Base-by-base conservation (phyloP, 179 eudicot species). In the Silene coronaria region DNA sequence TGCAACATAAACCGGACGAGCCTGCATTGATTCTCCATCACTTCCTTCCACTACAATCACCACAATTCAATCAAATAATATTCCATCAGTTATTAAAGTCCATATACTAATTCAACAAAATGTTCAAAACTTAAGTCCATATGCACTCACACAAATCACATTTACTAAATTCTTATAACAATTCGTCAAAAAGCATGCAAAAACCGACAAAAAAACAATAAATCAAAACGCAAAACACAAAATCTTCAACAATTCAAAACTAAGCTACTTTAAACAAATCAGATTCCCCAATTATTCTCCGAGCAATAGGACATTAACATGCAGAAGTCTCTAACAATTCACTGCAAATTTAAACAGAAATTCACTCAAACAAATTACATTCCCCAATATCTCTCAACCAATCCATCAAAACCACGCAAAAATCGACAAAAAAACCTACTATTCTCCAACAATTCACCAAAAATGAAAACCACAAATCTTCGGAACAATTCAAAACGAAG, bases 1-100 rank as follows among this genome's bases (percentile, higher is more conserved):
- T 21, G 97, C 98, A 75, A 94, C 98, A 79, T 91, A 94, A 30
- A 93, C 97, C 11, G 98, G 98, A 78, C 88, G 84, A 72, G 97
- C 93, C 85, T 91, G 88, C 93, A 90, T 88, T 66, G 80, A 85
- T 75, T 87, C 96, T 75, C 87, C 98, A 66, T 89, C 93, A 51
- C 75, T 76, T 75, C 85, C 96, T 76, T 94, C 98, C 82, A 85
- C 98, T 91, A 72, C n/a, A 77, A 79, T 67, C 76, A 72, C 61
- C 84, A 16, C 19, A 73, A 45, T 34, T 6, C 30, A 66, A 64
- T 45, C 67, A 51, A 46, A 30, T 27, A 48, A 59, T 57, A 71
- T 71, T 55, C 73, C 61, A 62, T 61, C 27, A 48, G n/a, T 42
- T 21, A 27, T 45, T 62, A 24, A 70, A 70, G 5, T 26, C 58